phyloP scores from a whole-genome alignment of 805 yeast species.

The Lipomyces japonicus region DNA sequence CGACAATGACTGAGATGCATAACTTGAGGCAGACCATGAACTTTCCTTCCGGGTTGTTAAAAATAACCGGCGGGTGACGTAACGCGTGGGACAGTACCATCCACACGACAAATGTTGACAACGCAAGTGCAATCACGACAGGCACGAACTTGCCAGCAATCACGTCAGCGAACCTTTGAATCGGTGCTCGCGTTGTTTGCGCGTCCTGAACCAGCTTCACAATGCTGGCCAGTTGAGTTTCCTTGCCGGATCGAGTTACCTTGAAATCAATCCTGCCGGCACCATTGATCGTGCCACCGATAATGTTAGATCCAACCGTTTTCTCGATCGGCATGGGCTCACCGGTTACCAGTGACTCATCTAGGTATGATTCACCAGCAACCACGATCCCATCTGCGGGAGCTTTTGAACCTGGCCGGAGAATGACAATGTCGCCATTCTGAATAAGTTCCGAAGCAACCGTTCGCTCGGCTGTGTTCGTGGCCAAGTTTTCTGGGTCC shows the following conservation, averaged over 20 bases:
- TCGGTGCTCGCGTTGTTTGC: slow-evolving; percentile 83
- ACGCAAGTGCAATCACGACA: slow-evolving; percentile 56
- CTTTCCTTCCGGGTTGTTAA: slow-evolving; percentile 47
- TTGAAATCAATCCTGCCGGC: slow-evolving; percentile 63
- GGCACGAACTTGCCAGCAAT: slow-evolving; percentile 87
- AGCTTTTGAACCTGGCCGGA: slow-evolving; percentile 80
- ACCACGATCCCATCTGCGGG: slow-evolving; percentile 89
- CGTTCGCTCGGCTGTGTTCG: slow-evolving; percentile 40
- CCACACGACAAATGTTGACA: slow-evolving; percentile 68
- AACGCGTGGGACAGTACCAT: slow-evolving; percentile 40
- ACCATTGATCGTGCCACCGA: slow-evolving; percentile 91
- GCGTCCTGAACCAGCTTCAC: slow-evolving; percentile 84
- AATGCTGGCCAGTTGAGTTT: slow-evolving; percentile 83
- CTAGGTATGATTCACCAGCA: slow-evolving; percentile 75
- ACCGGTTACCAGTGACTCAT: slow-evolving; percentile 89
- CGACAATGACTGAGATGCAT: slow-evolving; percentile 88
- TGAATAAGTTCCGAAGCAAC: slow-evolving; percentile 79
- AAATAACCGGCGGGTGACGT: slow-evolving; percentile 48
- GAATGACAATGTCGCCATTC: slow-evolving; percentile 66
- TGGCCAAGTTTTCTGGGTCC: slow-evolving; percentile 22
- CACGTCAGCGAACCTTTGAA: slow-evolving; percentile 82
- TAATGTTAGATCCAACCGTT: slow-evolving; percentile 54
- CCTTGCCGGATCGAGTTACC: slow-evolving; percentile 70
- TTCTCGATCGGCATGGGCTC: slow-evolving; percentile 78
- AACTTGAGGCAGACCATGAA: slow-evolving; percentile 68